Percentiles rank a stretch among this genome's conserved stretches.
phyloP scores from a whole-genome alignment of 2,329 filamentous ascomycete genomes.

The Epichloe scottii region DNA sequence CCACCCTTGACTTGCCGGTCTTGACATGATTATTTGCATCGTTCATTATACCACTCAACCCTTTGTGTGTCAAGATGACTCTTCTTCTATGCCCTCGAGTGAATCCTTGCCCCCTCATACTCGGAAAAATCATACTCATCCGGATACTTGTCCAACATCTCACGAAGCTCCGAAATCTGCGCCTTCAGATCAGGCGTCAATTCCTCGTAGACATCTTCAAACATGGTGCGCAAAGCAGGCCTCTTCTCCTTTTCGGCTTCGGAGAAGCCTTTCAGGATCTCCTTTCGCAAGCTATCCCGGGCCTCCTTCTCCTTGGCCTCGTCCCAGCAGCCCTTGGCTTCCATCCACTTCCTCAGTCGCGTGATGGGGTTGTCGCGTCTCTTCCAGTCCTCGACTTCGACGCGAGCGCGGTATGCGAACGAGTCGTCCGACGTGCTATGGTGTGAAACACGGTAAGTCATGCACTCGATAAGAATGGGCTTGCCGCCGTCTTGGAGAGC shows the following conservation, averaged over 20 bases:
- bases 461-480: conserved; percentile 82
- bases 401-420: conserved; percentile 84
- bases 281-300: conserved; percentile 53
- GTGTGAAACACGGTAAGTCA: conserved; percentile 96
- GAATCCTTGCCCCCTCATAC: conserved; percentile 63
- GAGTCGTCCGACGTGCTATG: conserved; percentile 96
- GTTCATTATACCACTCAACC: background rate
- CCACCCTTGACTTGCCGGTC: background rate
- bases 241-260: conserved; percentile 75
- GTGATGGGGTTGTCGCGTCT: conserved; percentile 80
- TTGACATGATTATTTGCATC: background rate
- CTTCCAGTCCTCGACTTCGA: conserved; percentile 96
- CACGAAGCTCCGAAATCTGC: conserved; percentile 61
- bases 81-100: conserved; percentile 26
- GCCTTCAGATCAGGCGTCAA: conserved; percentile 64
- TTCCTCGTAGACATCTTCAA: conserved; percentile 82
- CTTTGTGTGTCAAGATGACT: background rate
- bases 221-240: conserved; percentile 58
- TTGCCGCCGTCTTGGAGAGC: conserved; percentile 70
- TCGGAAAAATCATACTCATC: conserved; percentile 78
- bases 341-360: conserved; percentile 79
- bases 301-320: conserved; percentile 68
- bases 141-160: conserved; percentile 74
- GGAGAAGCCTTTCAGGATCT: conserved; percentile 72
- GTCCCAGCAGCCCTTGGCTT: conserved; percentile 71